Conservation (phyloP, 306 rosid genomes). For the Fragaria iinumae region DNA sequence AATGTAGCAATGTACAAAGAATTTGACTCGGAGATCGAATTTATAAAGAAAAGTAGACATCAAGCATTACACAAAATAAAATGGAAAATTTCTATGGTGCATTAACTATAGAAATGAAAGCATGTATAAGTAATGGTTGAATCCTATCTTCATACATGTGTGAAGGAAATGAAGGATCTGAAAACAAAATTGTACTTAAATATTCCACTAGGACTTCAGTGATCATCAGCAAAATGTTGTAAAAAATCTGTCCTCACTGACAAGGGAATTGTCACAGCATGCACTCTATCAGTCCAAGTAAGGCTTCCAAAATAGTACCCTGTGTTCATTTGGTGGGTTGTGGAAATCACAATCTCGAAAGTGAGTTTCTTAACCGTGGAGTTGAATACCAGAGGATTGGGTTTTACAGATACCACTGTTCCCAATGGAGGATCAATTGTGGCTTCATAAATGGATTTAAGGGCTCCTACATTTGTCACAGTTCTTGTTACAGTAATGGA, state of each 20-base stretch:
- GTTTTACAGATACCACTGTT: constrained; percentile 33
- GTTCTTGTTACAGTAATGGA: constrained; percentile 25
- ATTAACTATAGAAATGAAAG: too few relatives aligned
- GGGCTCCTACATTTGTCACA: constrained; percentile 42
- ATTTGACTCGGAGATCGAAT: too few relatives aligned
- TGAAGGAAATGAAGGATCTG: neutral
- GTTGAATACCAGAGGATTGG: constrained; percentile 37
- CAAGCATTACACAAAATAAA: too few relatives aligned
- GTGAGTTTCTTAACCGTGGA: constrained; percentile 31
- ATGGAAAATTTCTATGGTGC: too few relatives aligned
- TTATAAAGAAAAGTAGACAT: too few relatives aligned
- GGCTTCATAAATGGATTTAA: constrained; percentile 31
- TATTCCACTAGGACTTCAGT: neutral
- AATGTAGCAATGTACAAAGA: too few relatives aligned
- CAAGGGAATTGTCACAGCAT: constrained; percentile 49
- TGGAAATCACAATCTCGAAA: constrained; percentile 27
- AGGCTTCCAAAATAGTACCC: constrained; percentile 46
- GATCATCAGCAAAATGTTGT: constrained; percentile 21
- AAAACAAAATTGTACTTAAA: neutral
- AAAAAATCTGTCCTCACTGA: constrained; percentile 37
- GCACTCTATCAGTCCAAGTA: constrained; percentile 47
- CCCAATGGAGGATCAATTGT: constrained; percentile 40
- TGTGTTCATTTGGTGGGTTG: constrained; percentile 28
- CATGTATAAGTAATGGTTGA: neutral
- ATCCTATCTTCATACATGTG: neutral